phyloP scores from a whole-genome alignment of 768 basidiomycete genomes.

The Termitomyces sp. region DNA sequence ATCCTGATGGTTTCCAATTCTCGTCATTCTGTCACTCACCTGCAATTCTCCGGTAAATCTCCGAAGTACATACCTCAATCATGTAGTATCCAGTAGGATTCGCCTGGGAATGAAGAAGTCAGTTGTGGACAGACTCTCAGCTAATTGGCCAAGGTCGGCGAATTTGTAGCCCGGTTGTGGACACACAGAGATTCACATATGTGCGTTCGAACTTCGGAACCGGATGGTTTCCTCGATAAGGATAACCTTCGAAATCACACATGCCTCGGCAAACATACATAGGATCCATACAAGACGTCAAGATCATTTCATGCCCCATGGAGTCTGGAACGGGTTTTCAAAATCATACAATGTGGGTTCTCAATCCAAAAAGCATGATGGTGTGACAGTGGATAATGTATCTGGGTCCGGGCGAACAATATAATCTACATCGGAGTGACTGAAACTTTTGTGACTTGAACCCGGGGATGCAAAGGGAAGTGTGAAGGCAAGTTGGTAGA shows the following conservation, averaged over 20 bases:
- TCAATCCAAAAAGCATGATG: not conserved
- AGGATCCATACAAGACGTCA: not conserved
- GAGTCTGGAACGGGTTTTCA: not conserved
- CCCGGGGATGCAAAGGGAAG: not conserved
- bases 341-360: not conserved
- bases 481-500: slow-evolving; percentile 9
- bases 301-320: not conserved
- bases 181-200: not conserved
- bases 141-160: not conserved
- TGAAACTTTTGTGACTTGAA: not conserved
- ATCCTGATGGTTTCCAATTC: not conserved
- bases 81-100: not conserved
- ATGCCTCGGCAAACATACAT: not conserved
- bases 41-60: not conserved
- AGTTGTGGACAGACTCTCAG: not conserved
- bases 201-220: not conserved
- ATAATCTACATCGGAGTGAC: not conserved
- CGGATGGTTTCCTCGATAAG: not conserved
- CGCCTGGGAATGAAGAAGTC: not conserved
- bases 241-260: not conserved
- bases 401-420: not conserved
- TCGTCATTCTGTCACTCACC: not conserved
- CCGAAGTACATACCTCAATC: not conserved
- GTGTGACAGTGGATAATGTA: not conserved
- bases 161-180: not conserved